Evolutionary conservation across 495 filamentous ascomycete species (phyloP).

Genomic region (Podospora pseudocomata): DNA sequence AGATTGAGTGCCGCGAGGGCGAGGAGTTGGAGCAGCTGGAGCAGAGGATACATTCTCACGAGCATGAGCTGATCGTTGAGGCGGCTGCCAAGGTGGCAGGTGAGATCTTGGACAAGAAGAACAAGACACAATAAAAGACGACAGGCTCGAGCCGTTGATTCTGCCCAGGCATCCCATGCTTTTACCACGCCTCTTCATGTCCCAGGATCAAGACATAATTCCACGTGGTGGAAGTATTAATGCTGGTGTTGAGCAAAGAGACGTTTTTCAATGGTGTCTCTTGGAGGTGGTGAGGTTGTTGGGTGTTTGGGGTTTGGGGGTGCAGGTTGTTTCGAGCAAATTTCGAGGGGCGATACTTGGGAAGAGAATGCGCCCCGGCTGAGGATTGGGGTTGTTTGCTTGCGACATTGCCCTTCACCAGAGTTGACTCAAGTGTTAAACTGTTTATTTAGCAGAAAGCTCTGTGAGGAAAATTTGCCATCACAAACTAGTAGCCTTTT

Average conservation of each 20-base stretch:
- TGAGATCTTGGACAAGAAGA: conserved; percentile 31
- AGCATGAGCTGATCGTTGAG: conserved; percentile 68
- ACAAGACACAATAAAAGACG: conserved; percentile 22
- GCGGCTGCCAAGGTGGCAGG: conserved; percentile 56
- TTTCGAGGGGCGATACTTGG: too few species aligned
- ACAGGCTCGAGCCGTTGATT: neutral
- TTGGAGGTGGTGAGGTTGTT: too few species aligned
- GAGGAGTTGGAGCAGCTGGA: conserved; percentile 65
- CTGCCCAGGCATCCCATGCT: neutral
- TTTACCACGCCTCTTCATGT: neutral
- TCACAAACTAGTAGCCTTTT: too few species aligned
- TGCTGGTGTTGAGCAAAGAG: neutral
- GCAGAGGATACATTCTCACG: conserved; percentile 64
- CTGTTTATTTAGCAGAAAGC: too few species aligned
- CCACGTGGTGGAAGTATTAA: neutral
- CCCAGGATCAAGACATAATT: neutral
- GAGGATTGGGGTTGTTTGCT: too few species aligned
- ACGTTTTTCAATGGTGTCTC: neutral
- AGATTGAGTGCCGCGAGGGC: conserved; percentile 66
- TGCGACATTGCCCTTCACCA: too few species aligned
- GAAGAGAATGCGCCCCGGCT: too few species aligned
- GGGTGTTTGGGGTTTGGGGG: too few species aligned
- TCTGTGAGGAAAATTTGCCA: too few species aligned
- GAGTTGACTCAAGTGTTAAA: too few species aligned
- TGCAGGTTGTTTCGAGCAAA: too few species aligned